A percentile compares a stretch with the other conserved stretches of the same genome.
Conservation (phyloP, 306 rosid genomes). For the Parietaria judaica region DNA sequence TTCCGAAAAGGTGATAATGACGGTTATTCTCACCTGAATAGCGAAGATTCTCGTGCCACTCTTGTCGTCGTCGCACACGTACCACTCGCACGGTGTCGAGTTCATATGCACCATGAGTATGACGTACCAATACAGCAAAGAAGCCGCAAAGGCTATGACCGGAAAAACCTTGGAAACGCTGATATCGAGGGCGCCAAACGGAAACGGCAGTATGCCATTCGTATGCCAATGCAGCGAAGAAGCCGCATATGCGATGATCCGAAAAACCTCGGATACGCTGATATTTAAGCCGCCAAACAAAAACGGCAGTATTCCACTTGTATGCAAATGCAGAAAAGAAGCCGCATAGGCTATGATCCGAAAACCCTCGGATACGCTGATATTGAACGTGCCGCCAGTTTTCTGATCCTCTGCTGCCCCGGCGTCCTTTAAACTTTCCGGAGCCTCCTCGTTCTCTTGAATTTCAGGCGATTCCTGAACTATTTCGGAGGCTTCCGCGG, state of each 20-base stretch:
- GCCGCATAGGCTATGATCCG: conserved; percentile 91
- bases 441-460: conserved; percentile 29
- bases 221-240: conserved; percentile 71
- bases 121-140: conserved; percentile 33
- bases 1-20: not conserved
- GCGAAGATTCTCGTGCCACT: conserved; percentile 62
- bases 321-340: conserved; percentile 64
- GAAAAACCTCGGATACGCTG: conserved; percentile 59
- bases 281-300: conserved; percentile 29
- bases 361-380: conserved; percentile 61
- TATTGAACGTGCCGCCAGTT: conserved; percentile 27
- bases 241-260: conserved; percentile 87
- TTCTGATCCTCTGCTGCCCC: conserved; percentile 30
- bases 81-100: conserved; percentile 96
- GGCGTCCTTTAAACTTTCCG: conserved; percentile 18
- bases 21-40: conserved; percentile 53
- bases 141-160: conserved; percentile 28
- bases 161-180: conserved; percentile 22
- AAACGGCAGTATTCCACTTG: conserved; percentile 70
- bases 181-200: conserved; percentile 32
- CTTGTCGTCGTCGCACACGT: conserved; percentile 69
- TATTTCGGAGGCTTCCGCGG: conserved; percentile 42
- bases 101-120: not conserved
- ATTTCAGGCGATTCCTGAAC: conserved; percentile 22
- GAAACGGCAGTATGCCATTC: conserved; percentile 62